These are phyloP conservation scores for Alternaria sp. DNA, from an alignment of 2,329 filamentous ascomycete genomes.

Conservation along the genomic window DNA sequence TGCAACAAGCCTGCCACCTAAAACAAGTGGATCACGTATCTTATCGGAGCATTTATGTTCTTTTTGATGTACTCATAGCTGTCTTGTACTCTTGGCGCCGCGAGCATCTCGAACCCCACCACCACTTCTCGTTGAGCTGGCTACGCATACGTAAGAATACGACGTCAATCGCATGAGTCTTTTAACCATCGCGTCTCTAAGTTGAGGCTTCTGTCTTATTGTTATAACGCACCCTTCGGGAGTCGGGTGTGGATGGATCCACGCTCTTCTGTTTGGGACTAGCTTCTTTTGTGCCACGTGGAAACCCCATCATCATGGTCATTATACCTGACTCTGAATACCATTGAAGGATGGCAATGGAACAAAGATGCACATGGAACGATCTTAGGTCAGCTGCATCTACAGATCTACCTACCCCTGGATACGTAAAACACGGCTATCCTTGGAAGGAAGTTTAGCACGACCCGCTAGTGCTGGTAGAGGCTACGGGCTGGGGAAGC, in stretches of 20 bases:
- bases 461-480: neutral
- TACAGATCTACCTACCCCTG: conserved; percentile 5
- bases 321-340: neutral
- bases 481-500: conserved; percentile 17
- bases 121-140: neutral
- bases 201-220: neutral
- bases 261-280: neutral
- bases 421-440: conserved; percentile 3
- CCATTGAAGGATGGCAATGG: neutral
- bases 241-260: neutral
- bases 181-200: neutral
- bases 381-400: neutral
- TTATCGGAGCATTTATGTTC: neutral
- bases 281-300: neutral
- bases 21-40: neutral
- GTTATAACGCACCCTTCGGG: neutral
- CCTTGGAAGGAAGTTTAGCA: conserved; percentile 1
- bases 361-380: neutral
- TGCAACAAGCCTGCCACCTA: neutral
- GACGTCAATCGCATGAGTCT: neutral
- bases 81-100: neutral
- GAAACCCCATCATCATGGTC: neutral
- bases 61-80: neutral
- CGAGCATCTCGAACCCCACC: neutral
- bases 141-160: neutral